Conservation (phyloP, 768 basidiomycete genomes). For the Collybia sordida region DNA sequence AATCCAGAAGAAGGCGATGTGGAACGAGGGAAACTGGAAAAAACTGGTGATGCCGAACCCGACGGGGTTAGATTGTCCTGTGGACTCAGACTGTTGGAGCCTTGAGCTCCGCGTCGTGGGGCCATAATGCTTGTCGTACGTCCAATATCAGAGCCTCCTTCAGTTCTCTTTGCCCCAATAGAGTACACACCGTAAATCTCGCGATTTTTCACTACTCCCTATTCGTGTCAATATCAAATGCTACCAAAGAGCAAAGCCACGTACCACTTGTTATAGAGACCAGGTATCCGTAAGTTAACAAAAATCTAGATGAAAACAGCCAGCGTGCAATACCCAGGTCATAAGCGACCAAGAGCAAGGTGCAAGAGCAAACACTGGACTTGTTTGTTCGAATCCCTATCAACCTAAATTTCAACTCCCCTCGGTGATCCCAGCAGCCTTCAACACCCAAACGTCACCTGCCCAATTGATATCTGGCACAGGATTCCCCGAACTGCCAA, state of each 20-base stretch:
- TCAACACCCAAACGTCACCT: too few species aligned
- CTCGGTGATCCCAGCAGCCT: too few species aligned
- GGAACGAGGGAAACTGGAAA: conserved; percentile 50
- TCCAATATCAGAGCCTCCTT: neutral
- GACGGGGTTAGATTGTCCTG: conserved; percentile 27
- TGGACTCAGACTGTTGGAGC: conserved; percentile 38
- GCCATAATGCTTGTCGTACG: conserved; percentile 36
- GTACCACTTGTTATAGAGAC: conserved; percentile 4
- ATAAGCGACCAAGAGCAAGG: conserved; percentile 12
- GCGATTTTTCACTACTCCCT: conserved; percentile 6
- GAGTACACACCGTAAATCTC: conserved; percentile 5
- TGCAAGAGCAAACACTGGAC: conserved; percentile 13
- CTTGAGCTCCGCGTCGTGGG: conserved; percentile 44
- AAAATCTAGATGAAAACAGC: conserved; percentile 6
- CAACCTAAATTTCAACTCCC: neutral
- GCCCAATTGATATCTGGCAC: too few species aligned
- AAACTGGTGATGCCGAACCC: conserved; percentile 29
- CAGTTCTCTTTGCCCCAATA: conserved; percentile 6
- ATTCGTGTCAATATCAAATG: neutral
- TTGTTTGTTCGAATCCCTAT: conserved; percentile 15
- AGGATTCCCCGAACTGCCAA: too few species aligned
- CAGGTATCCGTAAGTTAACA: conserved; percentile 1
- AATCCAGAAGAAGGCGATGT: conserved; percentile 65
- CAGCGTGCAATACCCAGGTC: conserved; percentile 10
- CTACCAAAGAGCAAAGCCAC: neutral